Evolutionary conservation across 306 rosid species (phyloP).

Genomic region (Glycine latifolia): DNA sequence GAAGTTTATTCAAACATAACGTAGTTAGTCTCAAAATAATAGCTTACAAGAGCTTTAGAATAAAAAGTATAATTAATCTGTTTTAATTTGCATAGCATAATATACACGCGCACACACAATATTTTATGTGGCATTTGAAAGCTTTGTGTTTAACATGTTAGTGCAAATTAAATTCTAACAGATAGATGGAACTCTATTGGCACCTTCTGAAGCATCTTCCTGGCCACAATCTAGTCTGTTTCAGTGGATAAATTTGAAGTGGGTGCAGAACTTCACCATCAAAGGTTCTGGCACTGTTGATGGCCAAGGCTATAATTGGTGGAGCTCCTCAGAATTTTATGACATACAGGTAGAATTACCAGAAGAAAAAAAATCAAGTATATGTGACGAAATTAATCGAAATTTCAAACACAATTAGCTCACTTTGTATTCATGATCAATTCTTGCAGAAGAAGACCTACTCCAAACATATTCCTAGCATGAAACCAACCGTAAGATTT

Average conservation of each 20-base stretch:
- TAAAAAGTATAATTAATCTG: background rate
- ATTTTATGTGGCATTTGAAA: constrained; percentile 28
- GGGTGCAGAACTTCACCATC: constrained; percentile 78
- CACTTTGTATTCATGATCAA: constrained; percentile 20
- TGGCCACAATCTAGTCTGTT: constrained; percentile 77
- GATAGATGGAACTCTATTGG: constrained; percentile 86
- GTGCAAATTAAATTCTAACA: constrained; percentile 51
- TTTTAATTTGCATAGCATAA: background rate
- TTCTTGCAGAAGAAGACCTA: constrained; percentile 60
- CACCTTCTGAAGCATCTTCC: constrained; percentile 73
- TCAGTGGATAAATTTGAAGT: constrained; percentile 93
- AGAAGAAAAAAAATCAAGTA: background rate
- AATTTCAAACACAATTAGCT: constrained; percentile 7
- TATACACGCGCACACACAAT: background rate
- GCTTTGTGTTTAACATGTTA: constrained; percentile 3
- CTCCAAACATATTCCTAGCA: constrained; percentile 54
- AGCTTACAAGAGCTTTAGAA: too few relatives aligned
- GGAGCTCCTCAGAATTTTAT: constrained; percentile 55
- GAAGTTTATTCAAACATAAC: too few relatives aligned
- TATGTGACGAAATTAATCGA: background rate
- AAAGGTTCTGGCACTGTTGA: constrained; percentile 82
- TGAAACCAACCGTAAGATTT: constrained; percentile 82
- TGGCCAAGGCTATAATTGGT: constrained; percentile 90
- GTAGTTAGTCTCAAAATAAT: too few relatives aligned
- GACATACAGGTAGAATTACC: constrained; percentile 52